These are phyloP conservation scores for Psilocybe tampanensis DNA, from an alignment of 768 basidiomycete genomes.

Conservation along the genomic window DNA sequence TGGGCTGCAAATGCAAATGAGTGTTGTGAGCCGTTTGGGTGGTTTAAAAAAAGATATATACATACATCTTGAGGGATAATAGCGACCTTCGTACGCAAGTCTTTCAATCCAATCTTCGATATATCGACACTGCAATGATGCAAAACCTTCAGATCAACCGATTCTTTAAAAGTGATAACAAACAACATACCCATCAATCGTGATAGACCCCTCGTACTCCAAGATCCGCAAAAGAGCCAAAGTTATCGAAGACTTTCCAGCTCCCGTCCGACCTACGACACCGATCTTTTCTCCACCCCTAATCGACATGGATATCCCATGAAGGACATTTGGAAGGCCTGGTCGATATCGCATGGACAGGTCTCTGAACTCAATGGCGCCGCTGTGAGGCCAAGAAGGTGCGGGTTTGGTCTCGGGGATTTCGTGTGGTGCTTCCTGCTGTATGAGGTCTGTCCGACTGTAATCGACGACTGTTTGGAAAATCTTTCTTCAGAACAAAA, in stretches of 20 bases:
- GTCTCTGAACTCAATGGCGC: slow-evolving; percentile 63
- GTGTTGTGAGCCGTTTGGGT: too few relatives aligned
- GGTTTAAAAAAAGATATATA: not conserved
- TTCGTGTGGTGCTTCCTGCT: slow-evolving; percentile 68
- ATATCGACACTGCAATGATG: slow-evolving; percentile 61
- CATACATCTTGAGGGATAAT: slow-evolving; percentile 67
- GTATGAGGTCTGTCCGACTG: slow-evolving; percentile 47
- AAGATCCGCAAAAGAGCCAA: slow-evolving; percentile 69
- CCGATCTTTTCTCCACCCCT: slow-evolving; percentile 75
- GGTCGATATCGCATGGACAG: slow-evolving; percentile 66
- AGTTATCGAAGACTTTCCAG: slow-evolving; percentile 65
- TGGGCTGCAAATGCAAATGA: slow-evolving; percentile 38
- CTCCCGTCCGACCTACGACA: slow-evolving; percentile 67
- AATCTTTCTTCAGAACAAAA: too few relatives aligned
- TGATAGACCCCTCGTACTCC: slow-evolving; percentile 65
- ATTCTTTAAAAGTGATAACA: not conserved
- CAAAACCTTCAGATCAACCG: not conserved
- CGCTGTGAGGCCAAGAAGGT: slow-evolving; percentile 62
- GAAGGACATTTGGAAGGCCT: slow-evolving; percentile 71
- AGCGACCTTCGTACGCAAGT: slow-evolving; percentile 58
- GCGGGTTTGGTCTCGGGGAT: slow-evolving; percentile 57
- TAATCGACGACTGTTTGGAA: slow-evolving; percentile 55
- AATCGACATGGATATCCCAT: slow-evolving; percentile 62
- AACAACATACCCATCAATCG: slow-evolving; percentile 56
- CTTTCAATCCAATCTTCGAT: slow-evolving; percentile 64